A percentile compares a stretch with the other conserved stretches of the same genome.
Evolutionary conservation across 148 eudicot genomes (phyloP).

Genomic region (Amaranthus palmeri): DNA sequence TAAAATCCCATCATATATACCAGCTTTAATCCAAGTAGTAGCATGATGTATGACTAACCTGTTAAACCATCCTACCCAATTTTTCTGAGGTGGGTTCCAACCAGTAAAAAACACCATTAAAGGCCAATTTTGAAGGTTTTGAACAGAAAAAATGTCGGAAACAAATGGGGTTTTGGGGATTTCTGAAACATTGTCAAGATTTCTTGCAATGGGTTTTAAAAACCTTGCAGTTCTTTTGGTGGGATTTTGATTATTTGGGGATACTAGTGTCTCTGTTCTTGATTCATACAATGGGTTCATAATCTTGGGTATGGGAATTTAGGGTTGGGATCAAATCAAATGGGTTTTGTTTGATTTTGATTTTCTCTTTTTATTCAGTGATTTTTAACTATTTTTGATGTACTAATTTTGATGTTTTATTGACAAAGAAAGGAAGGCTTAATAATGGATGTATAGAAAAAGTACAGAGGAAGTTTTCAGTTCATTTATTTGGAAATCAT

Average conservation of each 20-base stretch:
- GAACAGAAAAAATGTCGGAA: slow-evolving; percentile 16
- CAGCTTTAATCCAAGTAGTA: slow-evolving; percentile 28
- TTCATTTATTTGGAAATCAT: too few relatives aligned
- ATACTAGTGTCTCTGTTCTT: slow-evolving; percentile 27
- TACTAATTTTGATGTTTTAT: too few relatives aligned
- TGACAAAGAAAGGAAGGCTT: too few relatives aligned
- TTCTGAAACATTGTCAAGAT: slow-evolving; percentile 13
- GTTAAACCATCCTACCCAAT: slow-evolving; percentile 34
- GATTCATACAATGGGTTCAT: slow-evolving; percentile 3
- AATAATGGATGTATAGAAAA: too few relatives aligned
- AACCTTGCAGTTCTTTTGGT: slow-evolving; percentile 36
- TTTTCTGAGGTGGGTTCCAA: slow-evolving; percentile 26
- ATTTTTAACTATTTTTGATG: too few relatives aligned
- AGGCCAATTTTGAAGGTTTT: slow-evolving; percentile 30
- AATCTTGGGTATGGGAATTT: too few relatives aligned
- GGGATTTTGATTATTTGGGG: slow-evolving; percentile 20
- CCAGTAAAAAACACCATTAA: slow-evolving; percentile 29
- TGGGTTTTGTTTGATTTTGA: too few relatives aligned
- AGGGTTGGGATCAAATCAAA: too few relatives aligned
- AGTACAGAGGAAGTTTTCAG: too few relatives aligned
- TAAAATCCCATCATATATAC: slow-evolving; percentile 36
- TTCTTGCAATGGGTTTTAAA: slow-evolving; percentile 31
- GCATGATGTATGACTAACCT: slow-evolving; percentile 17
- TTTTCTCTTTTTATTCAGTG: too few relatives aligned
- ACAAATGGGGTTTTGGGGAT: slow-evolving; percentile 30